Conservation (phyloP, 768 basidiomycete genomes). For the Crassisporium funariophilum region DNA sequence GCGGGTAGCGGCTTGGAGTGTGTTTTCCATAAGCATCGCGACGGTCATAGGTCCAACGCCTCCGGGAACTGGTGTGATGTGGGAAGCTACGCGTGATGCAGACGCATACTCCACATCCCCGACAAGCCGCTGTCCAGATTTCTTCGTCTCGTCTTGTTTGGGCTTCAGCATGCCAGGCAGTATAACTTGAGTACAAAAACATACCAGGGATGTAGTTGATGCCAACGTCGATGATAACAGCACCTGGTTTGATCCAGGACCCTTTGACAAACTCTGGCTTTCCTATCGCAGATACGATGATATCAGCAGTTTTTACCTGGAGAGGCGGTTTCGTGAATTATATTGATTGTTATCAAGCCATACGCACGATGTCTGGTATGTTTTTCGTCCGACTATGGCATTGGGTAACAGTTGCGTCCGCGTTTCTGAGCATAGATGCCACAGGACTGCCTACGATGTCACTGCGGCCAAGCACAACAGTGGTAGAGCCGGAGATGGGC, state of each 20-base stretch:
- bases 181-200: conserved; percentile 12
- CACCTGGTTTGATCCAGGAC: conserved; percentile 93
- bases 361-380: conserved; percentile 72
- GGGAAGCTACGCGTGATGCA: conserved; percentile 76
- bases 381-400: conserved; percentile 92
- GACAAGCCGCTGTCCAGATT: conserved; percentile 93
- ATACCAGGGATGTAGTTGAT: conserved; percentile 93
- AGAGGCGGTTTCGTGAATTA: neutral
- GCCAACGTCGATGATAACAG: conserved; percentile 96
- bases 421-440: conserved; percentile 83
- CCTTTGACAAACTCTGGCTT: conserved; percentile 89
- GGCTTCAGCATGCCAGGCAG: neutral
- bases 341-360: neutral
- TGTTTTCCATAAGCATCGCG: conserved; percentile 96
- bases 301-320: conserved; percentile 85
- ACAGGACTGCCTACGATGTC: conserved; percentile 99
- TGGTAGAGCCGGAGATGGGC: conserved; percentile 72
- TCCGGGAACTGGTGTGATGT: conserved; percentile 97
- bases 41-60: conserved; percentile 99
- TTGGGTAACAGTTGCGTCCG: conserved; percentile 95
- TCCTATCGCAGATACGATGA: conserved; percentile 96
- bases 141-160: conserved; percentile 81
- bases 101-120: conserved; percentile 91
- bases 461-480: conserved; percentile 93
- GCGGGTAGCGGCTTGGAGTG: conserved; percentile 79